phyloP scores from a whole-genome alignment of 441 rosid species.

The Pelargonium myrrhifolium region DNA sequence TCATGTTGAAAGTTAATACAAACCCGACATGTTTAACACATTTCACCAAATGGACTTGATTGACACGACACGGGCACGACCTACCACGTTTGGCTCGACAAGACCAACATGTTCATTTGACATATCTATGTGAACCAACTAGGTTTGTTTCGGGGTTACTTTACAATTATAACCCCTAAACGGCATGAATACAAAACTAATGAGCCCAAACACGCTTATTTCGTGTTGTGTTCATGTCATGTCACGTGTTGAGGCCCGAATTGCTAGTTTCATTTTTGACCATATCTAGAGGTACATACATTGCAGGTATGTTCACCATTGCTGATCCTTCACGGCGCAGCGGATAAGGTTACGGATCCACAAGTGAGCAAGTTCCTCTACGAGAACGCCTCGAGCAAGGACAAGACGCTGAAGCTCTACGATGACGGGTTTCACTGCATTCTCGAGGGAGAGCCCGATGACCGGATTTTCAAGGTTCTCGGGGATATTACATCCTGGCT shows the following conservation, averaged over 20 bases:
- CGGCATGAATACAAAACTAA: too few relatives aligned
- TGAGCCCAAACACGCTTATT: background rate
- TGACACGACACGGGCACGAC: too few relatives aligned
- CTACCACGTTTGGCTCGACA: too few relatives aligned
- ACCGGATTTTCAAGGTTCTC: slow-evolving; percentile 46
- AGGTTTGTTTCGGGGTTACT: too few relatives aligned
- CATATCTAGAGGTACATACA: background rate
- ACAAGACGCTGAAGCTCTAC: slow-evolving; percentile 79
- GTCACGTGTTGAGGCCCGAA: too few relatives aligned
- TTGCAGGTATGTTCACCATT: slow-evolving; percentile 74
- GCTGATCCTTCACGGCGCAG: slow-evolving; percentile 82
- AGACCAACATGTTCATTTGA: too few relatives aligned
- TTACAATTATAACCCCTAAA: too few relatives aligned
- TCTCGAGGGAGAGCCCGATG: slow-evolving; percentile 87
- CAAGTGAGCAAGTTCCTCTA: slow-evolving; percentile 68
- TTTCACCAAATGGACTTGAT: too few relatives aligned
- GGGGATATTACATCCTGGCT: slow-evolving; percentile 71
- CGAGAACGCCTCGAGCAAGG: slow-evolving; percentile 62
- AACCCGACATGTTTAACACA: background rate
- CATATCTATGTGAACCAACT: too few relatives aligned
- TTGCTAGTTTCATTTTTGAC: background rate
- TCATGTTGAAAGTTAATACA: background rate
- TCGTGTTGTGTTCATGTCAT: too few relatives aligned
- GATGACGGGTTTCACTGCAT: slow-evolving; percentile 81
- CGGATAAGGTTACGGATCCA: slow-evolving; percentile 86